Base-by-base conservation (phyloP, 345 rosid genomes). In the Hypericum androsaemum region DNA sequence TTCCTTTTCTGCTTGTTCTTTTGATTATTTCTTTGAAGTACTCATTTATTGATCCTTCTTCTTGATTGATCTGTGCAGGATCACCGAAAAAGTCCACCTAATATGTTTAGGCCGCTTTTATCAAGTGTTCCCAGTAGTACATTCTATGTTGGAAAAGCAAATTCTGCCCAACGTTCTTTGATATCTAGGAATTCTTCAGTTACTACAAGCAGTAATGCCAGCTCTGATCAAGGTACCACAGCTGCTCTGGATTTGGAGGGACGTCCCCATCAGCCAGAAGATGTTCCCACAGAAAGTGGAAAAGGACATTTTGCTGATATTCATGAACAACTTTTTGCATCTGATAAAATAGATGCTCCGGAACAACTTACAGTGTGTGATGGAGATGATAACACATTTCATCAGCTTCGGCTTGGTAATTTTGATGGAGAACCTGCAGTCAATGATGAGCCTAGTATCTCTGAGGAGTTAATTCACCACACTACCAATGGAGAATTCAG, bases 71-170 rank as follows among this genome's bases (percentile, higher is more conserved):
- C 50, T 65, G 55, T 73, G 71, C 64, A 92, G 98, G 97, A 92
- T 68, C 78, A 77, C 51, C 82, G 82, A 66, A 92, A 80, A 75
- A 82, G 80, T 60, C 96, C 95, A 63, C 95, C 77, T 62, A 90
- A 84, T 70, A 92, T 92, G 98, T 92, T 92, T 71, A 82, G 98
- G 70, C 98, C 98, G 51, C 88, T 92, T 58, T 67, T 89, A 60
- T 92, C 98, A 54, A 92, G 94, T 79, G 97, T 88, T 53, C 97
- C 98, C 5, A 83, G 90, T 72, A 78, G 86, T 28, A 77, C 94
- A 62, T 83, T 88, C 50, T 83, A 83, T 69, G 67, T 47, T 61
- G 95, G 96, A 64, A 82, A 83, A 63, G 62, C 72, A 52, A 74
- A 68, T 67, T 71, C 88, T 64, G 70, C 75, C 22, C 76, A 77